A percentile compares a stretch with the other conserved stretches of the same genome.
Evolutionary conservation across 768 basidiomycete species (phyloP).

Genomic region (Epithele typhae): DNA sequence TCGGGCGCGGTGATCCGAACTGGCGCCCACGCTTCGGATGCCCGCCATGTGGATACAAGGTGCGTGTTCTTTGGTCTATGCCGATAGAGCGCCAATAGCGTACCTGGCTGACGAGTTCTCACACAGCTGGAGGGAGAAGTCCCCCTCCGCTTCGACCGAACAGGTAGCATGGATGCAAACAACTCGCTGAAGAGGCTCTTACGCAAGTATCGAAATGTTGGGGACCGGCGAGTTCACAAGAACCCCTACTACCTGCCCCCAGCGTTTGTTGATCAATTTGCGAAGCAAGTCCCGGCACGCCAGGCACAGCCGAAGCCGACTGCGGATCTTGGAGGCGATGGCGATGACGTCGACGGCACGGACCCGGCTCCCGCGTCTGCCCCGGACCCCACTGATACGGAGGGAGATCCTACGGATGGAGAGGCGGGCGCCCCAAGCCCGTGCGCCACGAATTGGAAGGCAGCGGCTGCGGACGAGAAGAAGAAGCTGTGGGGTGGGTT

Average conservation of each 20-base stretch:
- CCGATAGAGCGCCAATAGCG: neutral
- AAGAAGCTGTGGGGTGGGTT: slow-evolving; percentile 35
- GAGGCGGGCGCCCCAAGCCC: neutral
- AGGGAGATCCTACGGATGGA: slow-evolving; percentile 13
- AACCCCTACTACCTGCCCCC: slow-evolving; percentile 25
- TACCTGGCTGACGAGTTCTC: neutral
- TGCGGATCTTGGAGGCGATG: too few species aligned
- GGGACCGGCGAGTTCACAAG: slow-evolving; percentile 17
- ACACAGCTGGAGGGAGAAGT: slow-evolving; percentile 28
- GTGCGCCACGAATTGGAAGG: slow-evolving; percentile 26
- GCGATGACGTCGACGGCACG: too few species aligned
- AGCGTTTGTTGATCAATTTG: slow-evolving; percentile 26
- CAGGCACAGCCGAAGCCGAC: too few species aligned
- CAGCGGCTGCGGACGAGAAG: slow-evolving; percentile 20
- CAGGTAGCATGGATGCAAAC: slow-evolving; percentile 23
- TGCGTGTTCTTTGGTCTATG: too few species aligned
- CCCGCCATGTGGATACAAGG: slow-evolving; percentile 33
- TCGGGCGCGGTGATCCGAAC: slow-evolving; percentile 25
- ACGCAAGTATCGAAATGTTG: slow-evolving; percentile 16
- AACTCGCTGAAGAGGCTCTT: slow-evolving; percentile 28
- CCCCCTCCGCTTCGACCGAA: slow-evolving; percentile 4
- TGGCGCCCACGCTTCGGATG: slow-evolving; percentile 34
- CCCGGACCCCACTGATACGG: neutral
- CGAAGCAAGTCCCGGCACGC: slow-evolving; percentile 24
- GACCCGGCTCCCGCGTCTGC: neutral